phyloP scores from a whole-genome alignment of 805 yeast species.

The Kazachstania martiniae region DNA sequence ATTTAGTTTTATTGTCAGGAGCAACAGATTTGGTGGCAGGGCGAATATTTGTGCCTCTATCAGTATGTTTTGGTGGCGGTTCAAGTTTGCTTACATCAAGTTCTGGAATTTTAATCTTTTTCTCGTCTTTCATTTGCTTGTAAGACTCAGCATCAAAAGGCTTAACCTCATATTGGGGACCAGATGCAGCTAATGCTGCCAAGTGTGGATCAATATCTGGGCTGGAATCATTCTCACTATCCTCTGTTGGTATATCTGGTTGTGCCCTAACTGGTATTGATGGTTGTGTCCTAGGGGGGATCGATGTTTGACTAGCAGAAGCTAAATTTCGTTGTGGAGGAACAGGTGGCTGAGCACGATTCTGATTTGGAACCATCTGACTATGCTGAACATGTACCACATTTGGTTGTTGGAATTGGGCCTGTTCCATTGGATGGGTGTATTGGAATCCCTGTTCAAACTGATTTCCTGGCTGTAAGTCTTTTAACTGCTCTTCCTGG shows the following conservation, averaged over 20 bases:
- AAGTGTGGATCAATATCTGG: too few species aligned
- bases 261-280: slow-evolving; percentile 2
- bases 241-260: slow-evolving; percentile 3
- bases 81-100: slow-evolving; percentile 14
- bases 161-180: slow-evolving; percentile 10
- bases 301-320: neutral
- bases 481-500: too few species aligned
- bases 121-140: slow-evolving; percentile 6
- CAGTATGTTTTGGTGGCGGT: slow-evolving; percentile 25
- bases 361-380: too few species aligned
- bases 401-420: too few species aligned
- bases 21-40: neutral
- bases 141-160: slow-evolving; percentile 12
- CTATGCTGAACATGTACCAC: too few species aligned
- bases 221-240: too few species aligned
- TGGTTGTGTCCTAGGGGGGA: neutral
- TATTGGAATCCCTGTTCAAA: neutral
- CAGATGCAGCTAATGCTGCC: too few species aligned
- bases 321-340: too few species aligned
- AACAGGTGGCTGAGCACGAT: slow-evolving; percentile 1
- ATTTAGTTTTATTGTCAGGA: neutral
- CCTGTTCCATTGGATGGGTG: too few species aligned
- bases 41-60: slow-evolving; percentile 6
- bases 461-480: too few species aligned
- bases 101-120: slow-evolving; percentile 5